Evolutionary conservation across 345 rosid genomes (phyloP).

Genomic region (Gossypioides kirkii): DNA sequence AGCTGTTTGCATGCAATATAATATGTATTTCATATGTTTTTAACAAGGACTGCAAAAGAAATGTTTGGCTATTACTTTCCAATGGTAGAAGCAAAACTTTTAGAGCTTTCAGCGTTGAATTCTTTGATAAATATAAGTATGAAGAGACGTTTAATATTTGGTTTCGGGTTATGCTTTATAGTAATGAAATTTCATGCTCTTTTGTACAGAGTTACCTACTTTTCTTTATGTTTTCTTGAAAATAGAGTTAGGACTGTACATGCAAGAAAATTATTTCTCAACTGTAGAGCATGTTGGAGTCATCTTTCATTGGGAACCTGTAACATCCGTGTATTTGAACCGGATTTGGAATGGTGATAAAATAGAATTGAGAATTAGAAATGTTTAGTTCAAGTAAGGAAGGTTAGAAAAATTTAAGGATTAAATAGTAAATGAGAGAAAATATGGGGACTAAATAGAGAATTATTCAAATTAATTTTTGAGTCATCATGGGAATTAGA

Average conservation of each 20-base stretch:
- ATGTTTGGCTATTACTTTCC: not conserved
- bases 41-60: not conserved
- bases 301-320: slow-evolving; percentile 25
- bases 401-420: too few relatives aligned
- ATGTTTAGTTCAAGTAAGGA: too few relatives aligned
- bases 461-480: too few relatives aligned
- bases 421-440: too few relatives aligned
- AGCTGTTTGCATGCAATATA: slow-evolving; percentile 56
- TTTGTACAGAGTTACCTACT: not conserved
- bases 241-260: slow-evolving; percentile 78
- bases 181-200: not conserved
- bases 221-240: slow-evolving; percentile 6
- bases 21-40: slow-evolving; percentile 13
- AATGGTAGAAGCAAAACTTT: not conserved
- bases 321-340: too few relatives aligned
- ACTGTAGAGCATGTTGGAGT: slow-evolving; percentile 48
- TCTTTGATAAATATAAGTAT: not conserved
- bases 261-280: slow-evolving; percentile 38
- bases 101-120: not conserved
- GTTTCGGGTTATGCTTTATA: not conserved
- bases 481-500: too few relatives aligned
- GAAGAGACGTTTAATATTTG: not conserved
- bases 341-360: too few relatives aligned
- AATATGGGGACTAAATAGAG: too few relatives aligned
- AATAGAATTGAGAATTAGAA: too few relatives aligned